These are phyloP conservation scores for Penstemon newberryi DNA, from an alignment of 257 asterid genomes.

Conservation along the genomic window DNA sequence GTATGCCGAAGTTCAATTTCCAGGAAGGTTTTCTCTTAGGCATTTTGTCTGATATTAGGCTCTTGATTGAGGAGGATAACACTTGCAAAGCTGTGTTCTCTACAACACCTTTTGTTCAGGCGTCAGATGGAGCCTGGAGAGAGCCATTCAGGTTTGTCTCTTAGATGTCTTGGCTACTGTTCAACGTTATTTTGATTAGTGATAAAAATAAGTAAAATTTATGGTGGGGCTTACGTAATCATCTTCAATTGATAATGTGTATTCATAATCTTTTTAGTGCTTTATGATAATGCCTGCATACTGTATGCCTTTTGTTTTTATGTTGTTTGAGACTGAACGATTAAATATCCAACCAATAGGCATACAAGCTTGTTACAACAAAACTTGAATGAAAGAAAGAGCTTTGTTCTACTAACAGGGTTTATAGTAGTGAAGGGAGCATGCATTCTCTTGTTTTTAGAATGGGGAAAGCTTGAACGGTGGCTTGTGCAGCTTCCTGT, in stretches of 20 bases:
- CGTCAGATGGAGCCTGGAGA: conserved; percentile 76
- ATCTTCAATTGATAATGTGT: conserved; percentile 3
- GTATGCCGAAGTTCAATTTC: conserved; percentile 58
- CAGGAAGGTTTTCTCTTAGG: conserved; percentile 56
- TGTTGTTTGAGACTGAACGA: background rate
- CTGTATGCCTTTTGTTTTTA: conserved; percentile 1
- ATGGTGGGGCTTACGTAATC: conserved; percentile 4
- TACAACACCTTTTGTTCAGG: conserved; percentile 65
- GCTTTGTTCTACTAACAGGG: background rate
- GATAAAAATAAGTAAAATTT: conserved; percentile 8
- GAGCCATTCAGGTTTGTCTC: conserved; percentile 77
- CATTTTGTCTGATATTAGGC: conserved; percentile 59
- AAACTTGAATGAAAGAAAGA: conserved; percentile 15
- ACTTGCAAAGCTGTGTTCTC: conserved; percentile 65
- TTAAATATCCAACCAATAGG: background rate
- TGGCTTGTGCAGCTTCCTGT: conserved; percentile 13
- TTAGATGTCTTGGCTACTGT: conserved; percentile 16
- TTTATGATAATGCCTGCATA: conserved; percentile 22
- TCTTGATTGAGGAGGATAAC: conserved; percentile 64
- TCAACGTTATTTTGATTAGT: conserved; percentile 15
- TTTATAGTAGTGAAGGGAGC: background rate
- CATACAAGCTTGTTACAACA: background rate
- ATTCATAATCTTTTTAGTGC: conserved; percentile 19
- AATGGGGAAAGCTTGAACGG: conserved; percentile 17
- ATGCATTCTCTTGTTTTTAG: conserved; percentile 12